Base-by-base conservation (phyloP, 1,139 yeast species). In the Zygoascus hellenicus region DNA sequence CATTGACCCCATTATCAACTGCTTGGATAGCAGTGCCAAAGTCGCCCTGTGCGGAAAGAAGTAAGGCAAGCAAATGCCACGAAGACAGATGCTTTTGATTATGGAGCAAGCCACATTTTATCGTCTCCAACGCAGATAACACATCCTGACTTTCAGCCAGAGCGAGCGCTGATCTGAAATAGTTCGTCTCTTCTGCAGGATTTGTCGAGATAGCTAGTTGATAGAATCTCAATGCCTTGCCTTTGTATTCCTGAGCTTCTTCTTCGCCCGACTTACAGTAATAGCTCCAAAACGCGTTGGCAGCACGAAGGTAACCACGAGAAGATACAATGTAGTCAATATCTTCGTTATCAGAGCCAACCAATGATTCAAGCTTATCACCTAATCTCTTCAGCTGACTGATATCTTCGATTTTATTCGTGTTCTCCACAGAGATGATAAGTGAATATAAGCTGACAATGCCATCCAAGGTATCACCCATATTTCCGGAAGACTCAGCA, bases 1-100 rank as follows among this genome's bases (percentile, higher is more conserved):
- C 45, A 31, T 52, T 38, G 38, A 46, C 17, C 9, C 34, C 39
- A 16, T 38, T 36, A 30, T 28, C 49, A 2, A 75, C 65, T 26
- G 77, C 70, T 44, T 70, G 67, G 44, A 70, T 62, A 1, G 81
- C 69, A 16, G 68, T 68, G 32, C 68, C 71, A 38, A 68, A 71
- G 49, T 78, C 76, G 43, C 78, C 80, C 39, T 71, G 71, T 1
- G 78, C 71, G 0, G 83, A 75, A 42, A 77, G 69, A 28, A 79
- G 63, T 48, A 80, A 65, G 0, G 77, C 72, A 30, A 78, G 62
- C 43, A 79, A 58, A 55, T 79, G 80, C 74, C 82, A 72, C 36
- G 76, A 70, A 49, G 70, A 70, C 46, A 75, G 62, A 53, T 70
- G 69, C 11, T 65, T 65, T 1, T 76, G 72, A 38, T 72, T 66